phyloP scores from a whole-genome alignment of 257 asterid genomes.

The Solanum medicagineum region DNA sequence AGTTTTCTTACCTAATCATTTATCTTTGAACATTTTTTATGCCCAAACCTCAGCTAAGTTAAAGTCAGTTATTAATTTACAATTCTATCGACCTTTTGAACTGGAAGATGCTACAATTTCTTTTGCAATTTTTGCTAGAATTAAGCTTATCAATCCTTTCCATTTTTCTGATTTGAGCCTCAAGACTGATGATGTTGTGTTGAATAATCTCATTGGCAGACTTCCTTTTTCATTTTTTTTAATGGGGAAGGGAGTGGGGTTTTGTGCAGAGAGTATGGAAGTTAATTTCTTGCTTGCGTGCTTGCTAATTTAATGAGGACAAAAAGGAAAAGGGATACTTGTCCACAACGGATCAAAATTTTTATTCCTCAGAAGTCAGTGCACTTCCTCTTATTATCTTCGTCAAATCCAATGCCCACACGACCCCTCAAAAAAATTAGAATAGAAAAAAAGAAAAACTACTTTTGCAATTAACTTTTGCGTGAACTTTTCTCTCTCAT shows the following conservation, averaged over 20 bases:
- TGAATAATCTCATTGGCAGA: neutral
- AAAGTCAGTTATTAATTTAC: neutral
- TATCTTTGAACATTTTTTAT: neutral
- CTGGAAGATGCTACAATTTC: neutral
- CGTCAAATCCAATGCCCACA: neutral
- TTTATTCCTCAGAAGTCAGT: neutral
- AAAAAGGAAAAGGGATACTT: neutral
- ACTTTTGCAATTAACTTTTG: neutral
- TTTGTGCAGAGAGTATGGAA: neutral
- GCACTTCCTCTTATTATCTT: neutral
- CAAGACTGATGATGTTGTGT: neutral
- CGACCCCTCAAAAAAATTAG: neutral
- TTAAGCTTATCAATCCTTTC: neutral
- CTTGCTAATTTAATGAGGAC: neutral
- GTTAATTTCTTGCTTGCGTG: neutral
- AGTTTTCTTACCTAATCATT: neutral
- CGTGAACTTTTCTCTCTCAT: neutral
- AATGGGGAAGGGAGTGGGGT: neutral
- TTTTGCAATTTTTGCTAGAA: neutral
- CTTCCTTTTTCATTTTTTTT: neutral
- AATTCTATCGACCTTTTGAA: neutral
- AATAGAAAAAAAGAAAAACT: neutral
- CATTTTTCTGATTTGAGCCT: neutral
- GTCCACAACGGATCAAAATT: neutral
- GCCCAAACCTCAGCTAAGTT: neutral